phyloP scores from a whole-genome alignment of 1,284 basidiomycete species.

The Puccinia novopanici region DNA sequence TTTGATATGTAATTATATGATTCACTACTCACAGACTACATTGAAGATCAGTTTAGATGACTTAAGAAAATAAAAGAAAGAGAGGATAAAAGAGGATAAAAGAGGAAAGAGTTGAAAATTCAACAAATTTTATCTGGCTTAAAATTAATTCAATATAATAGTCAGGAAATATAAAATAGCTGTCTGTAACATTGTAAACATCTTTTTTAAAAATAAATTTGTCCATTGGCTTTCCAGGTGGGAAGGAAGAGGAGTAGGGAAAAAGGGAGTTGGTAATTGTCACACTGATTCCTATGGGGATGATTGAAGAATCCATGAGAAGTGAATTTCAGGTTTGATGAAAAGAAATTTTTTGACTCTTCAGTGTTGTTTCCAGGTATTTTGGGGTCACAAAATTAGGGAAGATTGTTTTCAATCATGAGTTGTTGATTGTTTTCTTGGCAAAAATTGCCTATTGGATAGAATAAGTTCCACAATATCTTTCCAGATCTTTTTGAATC shows the following conservation, averaged over 20 bases:
- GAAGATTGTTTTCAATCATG: neutral
- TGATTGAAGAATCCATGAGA: constrained; percentile 1
- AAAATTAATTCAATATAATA: neutral
- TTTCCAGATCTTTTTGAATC: neutral
- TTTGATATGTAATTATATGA: too few relatives aligned
- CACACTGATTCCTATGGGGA: too few relatives aligned
- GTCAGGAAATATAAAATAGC: neutral
- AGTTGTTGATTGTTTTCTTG: neutral
- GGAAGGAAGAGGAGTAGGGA: neutral
- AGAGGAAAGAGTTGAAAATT: too few relatives aligned
- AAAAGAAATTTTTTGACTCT: neutral
- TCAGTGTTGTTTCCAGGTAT: neutral
- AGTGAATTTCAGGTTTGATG: neutral
- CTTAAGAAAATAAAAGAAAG: too few relatives aligned
- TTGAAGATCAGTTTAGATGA: too few relatives aligned
- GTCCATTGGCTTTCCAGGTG: neutral
- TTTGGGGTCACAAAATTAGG: neutral
- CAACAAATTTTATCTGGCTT: neutral
- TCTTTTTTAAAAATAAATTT: neutral
- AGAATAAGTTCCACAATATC: neutral
- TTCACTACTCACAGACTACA: too few relatives aligned
- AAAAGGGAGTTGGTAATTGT: neutral
- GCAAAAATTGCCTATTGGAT: neutral
- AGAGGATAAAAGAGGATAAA: too few relatives aligned
- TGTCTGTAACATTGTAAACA: neutral